A percentile compares a stretch with the other conserved stretches of the same genome.
Evolutionary conservation across 495 filamentous ascomycete species (phyloP).

Genomic region (Aspergillus saccharolyticus): DNA sequence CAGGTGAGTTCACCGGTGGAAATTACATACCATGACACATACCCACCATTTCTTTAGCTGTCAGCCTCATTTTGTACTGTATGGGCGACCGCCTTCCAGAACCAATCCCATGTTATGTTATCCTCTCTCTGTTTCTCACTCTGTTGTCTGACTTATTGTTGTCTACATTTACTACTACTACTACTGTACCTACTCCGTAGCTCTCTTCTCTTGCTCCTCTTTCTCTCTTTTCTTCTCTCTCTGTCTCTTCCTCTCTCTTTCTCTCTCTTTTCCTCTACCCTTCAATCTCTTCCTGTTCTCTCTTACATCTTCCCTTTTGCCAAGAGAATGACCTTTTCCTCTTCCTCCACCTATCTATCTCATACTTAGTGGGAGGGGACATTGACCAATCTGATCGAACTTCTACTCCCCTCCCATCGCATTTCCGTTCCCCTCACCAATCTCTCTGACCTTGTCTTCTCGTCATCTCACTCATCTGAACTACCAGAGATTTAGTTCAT

Average conservation of each 20-base stretch:
- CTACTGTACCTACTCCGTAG: too few species aligned
- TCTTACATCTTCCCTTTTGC: background rate
- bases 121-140: background rate
- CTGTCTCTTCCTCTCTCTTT: constrained; percentile 7
- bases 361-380: constrained; percentile 2
- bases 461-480: background rate
- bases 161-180: too few species aligned
- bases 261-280: constrained; percentile 1
- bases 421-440: background rate
- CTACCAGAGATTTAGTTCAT: background rate
- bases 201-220: background rate
- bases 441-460: background rate
- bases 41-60: background rate
- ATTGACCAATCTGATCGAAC: background rate
- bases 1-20: background rate
- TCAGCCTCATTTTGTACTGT: constrained; percentile 20
- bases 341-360: constrained; percentile 1
- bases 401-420: background rate
- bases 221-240: constrained; percentile 1
- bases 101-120: constrained; percentile 16
- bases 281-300: background rate
- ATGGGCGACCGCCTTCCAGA: constrained; percentile 24
- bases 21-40: background rate
- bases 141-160: too few species aligned
- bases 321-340: background rate